Conservation (phyloP, 768 basidiomycete species). For the Gautieria morchelliformis region DNA sequence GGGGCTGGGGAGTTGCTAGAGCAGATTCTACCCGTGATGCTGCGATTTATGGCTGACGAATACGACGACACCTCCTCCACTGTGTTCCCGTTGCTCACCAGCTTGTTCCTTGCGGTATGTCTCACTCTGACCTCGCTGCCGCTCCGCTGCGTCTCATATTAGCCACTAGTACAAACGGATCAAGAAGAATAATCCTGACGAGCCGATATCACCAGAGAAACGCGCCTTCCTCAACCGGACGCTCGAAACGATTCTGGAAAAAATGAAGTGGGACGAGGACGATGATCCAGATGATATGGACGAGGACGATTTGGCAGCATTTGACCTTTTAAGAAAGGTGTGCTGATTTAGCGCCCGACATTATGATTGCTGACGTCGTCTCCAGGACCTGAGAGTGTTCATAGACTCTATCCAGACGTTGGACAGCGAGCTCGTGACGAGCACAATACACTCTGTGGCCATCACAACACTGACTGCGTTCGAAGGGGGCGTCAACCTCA, state of each 20-base stretch:
- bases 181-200: conserved; percentile 40
- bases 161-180: conserved; percentile 61
- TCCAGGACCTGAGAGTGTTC: conserved; percentile 74
- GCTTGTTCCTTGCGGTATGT: conserved; percentile 66
- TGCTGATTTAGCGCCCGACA: conserved; percentile 5
- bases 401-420: conserved; percentile 81
- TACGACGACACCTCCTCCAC: conserved; percentile 85
- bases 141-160: neutral
- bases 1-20: conserved; percentile 58
- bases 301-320: conserved; percentile 76
- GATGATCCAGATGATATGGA: conserved; percentile 76
- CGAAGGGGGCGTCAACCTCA: conserved; percentile 48
- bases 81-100: conserved; percentile 71
- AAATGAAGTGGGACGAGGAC: conserved; percentile 86
- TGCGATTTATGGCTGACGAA: conserved; percentile 83
- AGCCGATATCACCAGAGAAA: conserved; percentile 50
- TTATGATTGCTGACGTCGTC: neutral
- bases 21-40: conserved; percentile 68
- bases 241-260: conserved; percentile 68
- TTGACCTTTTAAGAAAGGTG: conserved; percentile 81
- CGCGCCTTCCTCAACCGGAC: conserved; percentile 71
- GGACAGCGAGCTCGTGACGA: conserved; percentile 78
- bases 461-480: conserved; percentile 67
- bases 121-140: neutral
- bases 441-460: conserved; percentile 63